Evolutionary conservation across 805 yeast species (phyloP).

Genomic region (Kodamaea leandrae): DNA sequence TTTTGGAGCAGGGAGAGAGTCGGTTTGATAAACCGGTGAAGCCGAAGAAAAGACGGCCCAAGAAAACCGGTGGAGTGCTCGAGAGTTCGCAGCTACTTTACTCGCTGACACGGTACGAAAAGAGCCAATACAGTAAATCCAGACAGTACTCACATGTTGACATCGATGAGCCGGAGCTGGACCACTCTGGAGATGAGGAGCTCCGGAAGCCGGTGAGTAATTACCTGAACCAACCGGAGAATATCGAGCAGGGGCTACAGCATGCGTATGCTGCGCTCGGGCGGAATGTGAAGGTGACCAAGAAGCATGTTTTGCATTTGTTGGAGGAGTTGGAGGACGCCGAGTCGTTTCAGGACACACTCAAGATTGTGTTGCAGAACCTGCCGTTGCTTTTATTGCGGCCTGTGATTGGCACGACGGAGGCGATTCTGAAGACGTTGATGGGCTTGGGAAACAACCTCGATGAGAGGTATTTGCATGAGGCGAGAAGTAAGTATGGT

Average conservation of each 20-base stretch:
- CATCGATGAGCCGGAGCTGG: conserved; percentile 16
- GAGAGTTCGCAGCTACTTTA: conserved; percentile 9
- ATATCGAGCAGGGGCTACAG: conserved; percentile 65
- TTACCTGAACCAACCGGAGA: conserved; percentile 81
- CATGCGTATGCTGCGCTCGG: conserved; percentile 75
- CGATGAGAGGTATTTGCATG: conserved; percentile 59
- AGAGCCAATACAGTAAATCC: conserved; percentile 20
- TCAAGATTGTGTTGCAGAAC: conserved; percentile 64
- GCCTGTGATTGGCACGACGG: conserved; percentile 91
- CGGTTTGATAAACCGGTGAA: conserved; percentile 19
- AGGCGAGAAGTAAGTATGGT: conserved; percentile 66
- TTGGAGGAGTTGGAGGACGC: conserved; percentile 62
- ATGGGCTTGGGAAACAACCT: conserved; percentile 81
- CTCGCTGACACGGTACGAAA: conserved; percentile 8
- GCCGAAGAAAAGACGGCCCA: conserved; percentile 2
- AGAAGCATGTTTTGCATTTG: conserved; percentile 57
- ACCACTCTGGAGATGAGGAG: conserved; percentile 26
- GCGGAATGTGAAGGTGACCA: conserved; percentile 63
- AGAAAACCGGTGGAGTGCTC: conserved; percentile 3
- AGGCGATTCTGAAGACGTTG: conserved; percentile 77
- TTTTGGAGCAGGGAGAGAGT: conserved; percentile 78
- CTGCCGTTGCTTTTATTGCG: conserved; percentile 79
- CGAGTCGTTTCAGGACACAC: conserved; percentile 64
- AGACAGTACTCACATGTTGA: conserved; percentile 28
- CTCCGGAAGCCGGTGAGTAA: conserved; percentile 51